Conservation (phyloP, 2,329 filamentous ascomycete genomes). For the Cercospora beticola region DNA sequence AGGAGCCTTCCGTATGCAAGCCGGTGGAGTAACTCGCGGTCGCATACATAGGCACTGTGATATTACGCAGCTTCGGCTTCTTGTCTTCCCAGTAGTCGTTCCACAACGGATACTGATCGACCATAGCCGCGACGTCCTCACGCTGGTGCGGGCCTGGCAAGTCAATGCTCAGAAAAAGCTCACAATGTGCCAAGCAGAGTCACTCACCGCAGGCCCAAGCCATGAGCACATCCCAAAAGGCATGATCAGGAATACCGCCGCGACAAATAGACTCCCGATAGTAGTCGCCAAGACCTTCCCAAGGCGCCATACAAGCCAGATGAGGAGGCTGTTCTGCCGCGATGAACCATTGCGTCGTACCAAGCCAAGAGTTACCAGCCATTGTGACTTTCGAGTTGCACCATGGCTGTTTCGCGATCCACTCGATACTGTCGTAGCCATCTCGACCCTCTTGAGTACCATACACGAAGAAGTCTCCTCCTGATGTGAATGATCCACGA, state of each 20-base stretch:
- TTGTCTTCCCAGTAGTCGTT: constrained; percentile 27
- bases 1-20: constrained; percentile 25
- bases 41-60: constrained; percentile 25
- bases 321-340: constrained; percentile 43
- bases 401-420: constrained; percentile 37
- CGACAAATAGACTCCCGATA: constrained; percentile 35
- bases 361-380: constrained; percentile 46
- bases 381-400: constrained; percentile 46
- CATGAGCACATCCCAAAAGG: not conserved
- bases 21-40: constrained; percentile 18
- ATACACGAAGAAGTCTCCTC: constrained; percentile 34
- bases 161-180: not conserved
- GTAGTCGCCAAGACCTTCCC: constrained; percentile 48
- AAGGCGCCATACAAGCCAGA: constrained; percentile 45
- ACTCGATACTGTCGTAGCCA: not conserved
- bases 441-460: not conserved
- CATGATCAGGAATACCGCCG: not conserved
- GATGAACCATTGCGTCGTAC: constrained; percentile 42
- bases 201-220: no score
- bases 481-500: constrained; percentile 35
- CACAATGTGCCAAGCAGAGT: no score
- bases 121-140: not conserved
- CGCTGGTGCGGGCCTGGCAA: not conserved
- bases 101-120: not conserved
- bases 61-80: constrained; percentile 25